Conservation (phyloP, 2,329 filamentous ascomycete genomes). For the Colletotrichum sp. region DNA sequence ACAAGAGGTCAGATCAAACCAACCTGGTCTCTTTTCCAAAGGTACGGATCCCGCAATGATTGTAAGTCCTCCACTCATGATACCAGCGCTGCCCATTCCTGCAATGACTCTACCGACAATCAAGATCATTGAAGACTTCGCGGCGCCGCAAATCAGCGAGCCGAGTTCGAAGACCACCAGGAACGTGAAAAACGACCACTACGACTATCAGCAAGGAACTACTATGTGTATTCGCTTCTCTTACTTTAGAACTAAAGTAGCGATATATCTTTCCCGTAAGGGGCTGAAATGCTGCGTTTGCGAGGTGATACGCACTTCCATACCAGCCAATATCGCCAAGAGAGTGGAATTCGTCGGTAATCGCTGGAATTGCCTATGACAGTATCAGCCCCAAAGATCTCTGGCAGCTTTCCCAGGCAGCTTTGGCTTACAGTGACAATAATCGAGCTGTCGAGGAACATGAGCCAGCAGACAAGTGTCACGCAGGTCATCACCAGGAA, state of each 20-base stretch:
- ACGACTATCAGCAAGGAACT: slow-evolving; percentile 29
- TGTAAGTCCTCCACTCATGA: slow-evolving; percentile 41
- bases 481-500: slow-evolving; percentile 26
- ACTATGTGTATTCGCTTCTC: slow-evolving; percentile 13
- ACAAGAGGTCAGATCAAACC: not conserved
- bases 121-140: slow-evolving; percentile 47
- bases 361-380: slow-evolving; percentile 35
- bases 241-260: slow-evolving; percentile 41
- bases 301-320: slow-evolving; percentile 40
- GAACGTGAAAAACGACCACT: slow-evolving; percentile 34
- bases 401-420: too few species aligned
- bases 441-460: slow-evolving; percentile 36
- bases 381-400: not conserved
- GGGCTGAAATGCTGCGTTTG: slow-evolving; percentile 31
- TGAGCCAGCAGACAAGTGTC: slow-evolving; percentile 24
- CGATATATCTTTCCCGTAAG: slow-evolving; percentile 33
- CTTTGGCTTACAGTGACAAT: slow-evolving; percentile 37
- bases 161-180: slow-evolving; percentile 42
- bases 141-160: slow-evolving; percentile 51
- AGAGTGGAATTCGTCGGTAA: slow-evolving; percentile 39
- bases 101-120: slow-evolving; percentile 56
- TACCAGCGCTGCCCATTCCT: slow-evolving; percentile 49
- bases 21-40: slow-evolving; percentile 32
- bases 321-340: slow-evolving; percentile 52
- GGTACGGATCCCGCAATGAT: slow-evolving; percentile 35